These are phyloP conservation scores for Gossypium thurberi DNA, from an alignment of 345 rosid genomes.

Conservation along the genomic window DNA sequence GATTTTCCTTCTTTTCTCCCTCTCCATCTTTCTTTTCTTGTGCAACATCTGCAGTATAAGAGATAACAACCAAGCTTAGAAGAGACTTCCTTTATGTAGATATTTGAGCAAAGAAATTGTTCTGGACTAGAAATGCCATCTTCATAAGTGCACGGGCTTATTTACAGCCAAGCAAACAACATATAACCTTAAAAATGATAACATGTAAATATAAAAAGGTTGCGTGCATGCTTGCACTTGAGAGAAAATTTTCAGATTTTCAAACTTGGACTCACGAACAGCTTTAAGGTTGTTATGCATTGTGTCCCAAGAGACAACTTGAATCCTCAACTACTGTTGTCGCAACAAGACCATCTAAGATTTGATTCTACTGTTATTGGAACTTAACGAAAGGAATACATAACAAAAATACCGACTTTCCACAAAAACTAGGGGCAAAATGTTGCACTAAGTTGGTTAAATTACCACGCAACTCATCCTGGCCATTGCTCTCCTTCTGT, in stretches of 20 bases:
- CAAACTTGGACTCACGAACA: neutral
- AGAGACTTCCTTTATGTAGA: neutral
- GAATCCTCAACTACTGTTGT: neutral
- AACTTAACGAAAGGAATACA: neutral
- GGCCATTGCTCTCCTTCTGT: conserved; percentile 43
- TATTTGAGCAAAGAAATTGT: neutral
- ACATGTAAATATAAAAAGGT: neutral
- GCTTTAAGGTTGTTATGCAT: neutral
- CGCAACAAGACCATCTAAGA: neutral
- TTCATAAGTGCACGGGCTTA: neutral
- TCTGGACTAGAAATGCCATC: neutral
- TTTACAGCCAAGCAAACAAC: neutral
- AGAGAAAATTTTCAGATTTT: neutral
- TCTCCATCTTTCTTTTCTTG: conserved; percentile 41
- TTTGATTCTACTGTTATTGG: neutral
- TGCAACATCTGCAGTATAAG: conserved; percentile 25
- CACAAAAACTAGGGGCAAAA: neutral
- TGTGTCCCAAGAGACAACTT: neutral
- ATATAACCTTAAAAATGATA: neutral
- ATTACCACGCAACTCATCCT: conserved; percentile 45
- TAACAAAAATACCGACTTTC: neutral
- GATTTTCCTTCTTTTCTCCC: conserved; percentile 43
- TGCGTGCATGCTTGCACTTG: neutral
- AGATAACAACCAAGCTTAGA: neutral
- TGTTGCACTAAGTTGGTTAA: neutral